Evolutionary conservation across 2,329 filamentous ascomycete species (phyloP).

Genomic region (Blumeria hordei): DNA sequence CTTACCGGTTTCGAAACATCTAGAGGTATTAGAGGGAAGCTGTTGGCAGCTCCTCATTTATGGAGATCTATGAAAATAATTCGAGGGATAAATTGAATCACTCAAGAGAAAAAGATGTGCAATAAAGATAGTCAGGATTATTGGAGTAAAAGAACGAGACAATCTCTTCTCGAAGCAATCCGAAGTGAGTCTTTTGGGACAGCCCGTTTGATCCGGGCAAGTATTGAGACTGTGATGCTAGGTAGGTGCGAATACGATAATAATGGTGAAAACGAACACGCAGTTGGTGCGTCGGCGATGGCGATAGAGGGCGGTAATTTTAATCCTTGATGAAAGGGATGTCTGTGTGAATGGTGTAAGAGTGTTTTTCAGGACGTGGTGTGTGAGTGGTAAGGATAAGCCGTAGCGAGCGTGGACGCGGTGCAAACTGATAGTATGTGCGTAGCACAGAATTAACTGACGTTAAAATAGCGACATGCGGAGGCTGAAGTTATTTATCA

Average conservation of each 20-base stretch:
- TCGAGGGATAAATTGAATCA: not conserved
- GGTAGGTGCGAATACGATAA: not conserved
- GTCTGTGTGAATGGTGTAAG: not conserved
- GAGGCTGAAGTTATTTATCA: slow-evolving; percentile 11
- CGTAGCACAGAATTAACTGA: not conserved
- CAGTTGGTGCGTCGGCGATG: not conserved
- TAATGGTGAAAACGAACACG: not conserved
- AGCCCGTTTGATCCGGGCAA: not conserved
- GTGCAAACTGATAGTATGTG: not conserved
- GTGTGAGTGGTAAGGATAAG: not conserved
- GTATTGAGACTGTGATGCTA: not conserved
- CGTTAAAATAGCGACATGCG: slow-evolving; percentile 3
- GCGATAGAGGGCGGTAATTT: not conserved
- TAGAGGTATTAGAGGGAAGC: slow-evolving; percentile 5
- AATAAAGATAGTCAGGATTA: not conserved
- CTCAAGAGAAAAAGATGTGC: not conserved
- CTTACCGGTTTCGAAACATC: slow-evolving; percentile 18
- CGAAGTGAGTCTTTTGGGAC: no score
- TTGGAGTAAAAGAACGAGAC: not conserved
- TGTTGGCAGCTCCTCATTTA: slow-evolving; percentile 4
- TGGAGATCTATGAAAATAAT: not conserved
- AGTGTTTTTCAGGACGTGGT: slow-evolving; percentile 4
- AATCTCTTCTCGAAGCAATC: not conserved
- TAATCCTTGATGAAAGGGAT: not conserved
- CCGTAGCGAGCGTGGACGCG: slow-evolving; percentile 9